Conservation (phyloP, 306 rosid genomes). For the Quercus mongolica region DNA sequence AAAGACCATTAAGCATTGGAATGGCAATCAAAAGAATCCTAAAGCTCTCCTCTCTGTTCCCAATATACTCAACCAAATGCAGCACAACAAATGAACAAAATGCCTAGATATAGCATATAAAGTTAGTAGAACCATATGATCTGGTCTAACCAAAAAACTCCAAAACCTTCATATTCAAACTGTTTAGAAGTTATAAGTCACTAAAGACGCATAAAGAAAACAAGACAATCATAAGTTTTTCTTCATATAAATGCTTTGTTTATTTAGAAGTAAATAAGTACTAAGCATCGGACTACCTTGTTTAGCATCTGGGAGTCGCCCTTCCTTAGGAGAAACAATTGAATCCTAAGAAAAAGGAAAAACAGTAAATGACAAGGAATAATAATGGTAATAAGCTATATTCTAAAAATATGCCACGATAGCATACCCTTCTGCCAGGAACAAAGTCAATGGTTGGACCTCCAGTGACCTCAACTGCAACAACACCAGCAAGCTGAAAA, state of each 20-base stretch:
- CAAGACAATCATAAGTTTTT: neutral
- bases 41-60: no score
- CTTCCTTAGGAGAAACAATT: constrained; percentile 63
- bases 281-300: constrained; percentile 36
- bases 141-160: neutral
- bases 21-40: no score
- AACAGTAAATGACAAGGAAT: neutral
- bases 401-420: constrained; percentile 19
- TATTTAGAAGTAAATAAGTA: neutral
- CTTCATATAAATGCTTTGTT: neutral
- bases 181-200: neutral
- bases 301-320: constrained; percentile 89
- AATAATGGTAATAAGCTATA: constrained; percentile 7
- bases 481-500: constrained; percentile 94
- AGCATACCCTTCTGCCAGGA: constrained; percentile 78
- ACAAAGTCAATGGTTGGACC: constrained; percentile 82
- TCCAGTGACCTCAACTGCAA: constrained; percentile 97
- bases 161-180: neutral
- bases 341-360: constrained; percentile 54
- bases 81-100: neutral
- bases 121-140: neutral
- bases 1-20: no score
- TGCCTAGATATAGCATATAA: neutral
- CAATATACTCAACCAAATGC: neutral
- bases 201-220: neutral